phyloP scores from a whole-genome alignment of 73 alveolate species.

The Tetrahymena thermophila region DNA sequence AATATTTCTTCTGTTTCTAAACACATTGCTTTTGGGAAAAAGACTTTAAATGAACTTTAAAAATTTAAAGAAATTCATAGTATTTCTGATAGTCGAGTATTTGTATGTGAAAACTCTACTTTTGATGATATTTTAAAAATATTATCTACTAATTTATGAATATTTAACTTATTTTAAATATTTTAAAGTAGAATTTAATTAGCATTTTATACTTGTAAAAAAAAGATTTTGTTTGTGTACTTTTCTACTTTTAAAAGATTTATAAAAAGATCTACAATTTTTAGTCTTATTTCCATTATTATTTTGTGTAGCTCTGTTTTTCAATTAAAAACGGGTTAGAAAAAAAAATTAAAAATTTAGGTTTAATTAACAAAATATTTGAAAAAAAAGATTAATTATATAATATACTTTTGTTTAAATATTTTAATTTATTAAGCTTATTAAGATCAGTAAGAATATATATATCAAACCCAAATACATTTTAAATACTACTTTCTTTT shows the following conservation, averaged over 20 bases:
- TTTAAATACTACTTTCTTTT: background rate
- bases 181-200: background rate
- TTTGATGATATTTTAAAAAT: background rate
- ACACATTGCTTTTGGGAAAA: background rate
- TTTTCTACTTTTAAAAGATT: too few species aligned
- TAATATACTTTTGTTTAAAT: background rate
- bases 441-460: too few species aligned
- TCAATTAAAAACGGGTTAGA: background rate
- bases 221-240: background rate
- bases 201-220: too few species aligned
- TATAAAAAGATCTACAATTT: background rate
- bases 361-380: too few species aligned
- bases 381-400: background rate
- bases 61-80: background rate
- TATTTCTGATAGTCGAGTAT: background rate
- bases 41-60: background rate
- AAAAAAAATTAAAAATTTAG: background rate
- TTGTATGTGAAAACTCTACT: background rate
- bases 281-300: background rate
- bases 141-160: background rate
- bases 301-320: too few species aligned
- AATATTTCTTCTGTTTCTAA: background rate
- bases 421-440: too few species aligned
- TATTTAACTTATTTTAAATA: background rate
- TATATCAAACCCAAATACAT: background rate